Base-by-base conservation (phyloP, 257 asterid species). In the Forsythia suspensa region DNA sequence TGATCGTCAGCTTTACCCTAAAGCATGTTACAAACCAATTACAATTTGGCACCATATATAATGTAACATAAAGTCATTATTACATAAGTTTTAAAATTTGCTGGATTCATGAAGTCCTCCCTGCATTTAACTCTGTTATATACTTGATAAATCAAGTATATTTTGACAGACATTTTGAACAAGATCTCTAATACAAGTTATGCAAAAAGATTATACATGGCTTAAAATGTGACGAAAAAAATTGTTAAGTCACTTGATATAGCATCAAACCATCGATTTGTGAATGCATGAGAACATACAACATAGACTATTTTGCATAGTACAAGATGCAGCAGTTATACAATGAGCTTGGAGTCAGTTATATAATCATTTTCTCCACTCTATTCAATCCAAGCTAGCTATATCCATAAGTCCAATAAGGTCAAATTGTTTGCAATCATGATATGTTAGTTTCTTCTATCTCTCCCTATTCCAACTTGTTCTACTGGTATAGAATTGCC, bases 1-100 rank as follows among this genome's bases (percentile, higher is more conserved):
- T 96, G 99, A 89, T 96, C 98, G 84, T 96, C 97, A 63, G 98
- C 97, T 89, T 91, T 94, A 65, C 99, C 95, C 99, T 96, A 82
- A 77, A 13, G 75, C 70, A 46, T 24, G 81, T 21, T 59, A 44
- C 20, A 73, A 57, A 75, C 7, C 13, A 40, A 43, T 59, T 18
- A 59, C 34, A 29, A 57, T 15, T 29, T 24, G 73, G 73, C 18
- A 63, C 5, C 36, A 61, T 61, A 61, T 8, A 61, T 21, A 20
- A 61, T 61, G 38, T 2, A 20, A 18, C 67, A n/a, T 59, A 20
- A 6, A 59, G 36, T 20, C 67, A 59, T 18, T 59, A 59, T n/a
- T 20, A 6, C 36, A 59, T 59, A 59, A 18, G 61, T 6, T 52
- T 18, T 52, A 52, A 57, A 6, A 59, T 59, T 20, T 16, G 63